These are phyloP conservation scores for Ustilago loliicola DNA, from an alignment of 1,284 basidiomycete genomes.

Conservation along the genomic window DNA sequence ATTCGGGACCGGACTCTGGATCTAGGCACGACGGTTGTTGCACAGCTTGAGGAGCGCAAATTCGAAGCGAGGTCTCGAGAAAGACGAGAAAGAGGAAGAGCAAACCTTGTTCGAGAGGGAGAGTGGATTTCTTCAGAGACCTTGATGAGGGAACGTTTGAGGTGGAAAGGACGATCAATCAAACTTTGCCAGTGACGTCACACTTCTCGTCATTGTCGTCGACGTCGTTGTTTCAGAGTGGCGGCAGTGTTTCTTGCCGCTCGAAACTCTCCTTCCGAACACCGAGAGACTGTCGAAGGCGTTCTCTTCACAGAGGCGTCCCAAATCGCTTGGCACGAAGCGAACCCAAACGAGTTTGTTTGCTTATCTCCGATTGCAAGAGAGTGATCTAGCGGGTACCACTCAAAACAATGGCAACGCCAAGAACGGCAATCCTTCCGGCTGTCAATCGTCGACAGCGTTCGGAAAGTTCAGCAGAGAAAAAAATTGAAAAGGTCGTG, in stretches of 20 bases:
- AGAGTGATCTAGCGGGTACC: not conserved
- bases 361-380: conserved; percentile 1
- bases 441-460: not conserved
- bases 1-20: not conserved
- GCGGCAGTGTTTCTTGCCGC: not conserved
- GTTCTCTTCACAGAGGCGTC: no score
- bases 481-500: not conserved
- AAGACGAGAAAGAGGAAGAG: not conserved
- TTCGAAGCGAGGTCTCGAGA: not conserved
- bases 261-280: not conserved
- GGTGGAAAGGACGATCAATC: not conserved
- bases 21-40: not conserved
- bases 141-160: no score
- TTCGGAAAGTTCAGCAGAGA: not conserved
- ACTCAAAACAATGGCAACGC: not conserved
- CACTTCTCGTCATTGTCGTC: not conserved
- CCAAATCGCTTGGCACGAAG: not conserved
- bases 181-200: not conserved
- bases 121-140: not conserved
- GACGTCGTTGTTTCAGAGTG: not conserved
- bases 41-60: not conserved
- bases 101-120: not conserved
- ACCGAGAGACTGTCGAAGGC: no score
- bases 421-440: not conserved
- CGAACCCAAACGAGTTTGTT: not conserved